Conservation (phyloP, 2,329 filamentous ascomycete genomes). For the Ampelomyces quisqualis region DNA sequence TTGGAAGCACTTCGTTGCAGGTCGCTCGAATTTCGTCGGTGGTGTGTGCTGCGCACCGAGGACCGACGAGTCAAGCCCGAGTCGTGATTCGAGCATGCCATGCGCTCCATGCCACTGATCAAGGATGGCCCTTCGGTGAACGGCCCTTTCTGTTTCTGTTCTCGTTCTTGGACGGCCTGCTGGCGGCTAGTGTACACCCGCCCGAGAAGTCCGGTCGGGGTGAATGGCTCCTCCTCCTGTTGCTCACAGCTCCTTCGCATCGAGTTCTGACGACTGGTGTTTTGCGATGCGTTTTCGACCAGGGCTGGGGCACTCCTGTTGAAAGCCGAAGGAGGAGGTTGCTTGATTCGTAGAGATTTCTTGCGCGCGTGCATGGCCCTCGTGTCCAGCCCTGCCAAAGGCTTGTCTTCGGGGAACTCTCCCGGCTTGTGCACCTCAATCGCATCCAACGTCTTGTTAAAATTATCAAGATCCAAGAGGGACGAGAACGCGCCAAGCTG, state of each 20-base stretch:
- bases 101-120: constrained; percentile 49
- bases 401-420: constrained; percentile 30
- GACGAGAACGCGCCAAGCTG: constrained; percentile 67
- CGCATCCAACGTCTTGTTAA: constrained; percentile 49
- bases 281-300: constrained; percentile 18
- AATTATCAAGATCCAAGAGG: constrained; percentile 62
- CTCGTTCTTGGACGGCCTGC: constrained; percentile 42
- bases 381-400: constrained; percentile 26
- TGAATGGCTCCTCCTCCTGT: constrained; percentile 47
- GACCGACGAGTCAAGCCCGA: constrained; percentile 32
- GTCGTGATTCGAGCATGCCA: constrained; percentile 27
- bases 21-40: constrained; percentile 38
- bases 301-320: constrained; percentile 18
- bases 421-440: constrained; percentile 26
- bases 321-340: constrained; percentile 39
- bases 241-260: constrained; percentile 25
- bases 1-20: constrained; percentile 52
- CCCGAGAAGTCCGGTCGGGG: constrained; percentile 51
- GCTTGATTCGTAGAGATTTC: constrained; percentile 42
- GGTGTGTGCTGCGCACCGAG: constrained; percentile 37
- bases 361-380: constrained; percentile 39
- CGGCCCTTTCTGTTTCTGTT: constrained; percentile 42
- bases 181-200: constrained; percentile 53
- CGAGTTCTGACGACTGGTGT: constrained; percentile 20
- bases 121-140: constrained; percentile 62